phyloP scores from a whole-genome alignment of 257 asterid genomes.

The Solanum sparsipilum region DNA sequence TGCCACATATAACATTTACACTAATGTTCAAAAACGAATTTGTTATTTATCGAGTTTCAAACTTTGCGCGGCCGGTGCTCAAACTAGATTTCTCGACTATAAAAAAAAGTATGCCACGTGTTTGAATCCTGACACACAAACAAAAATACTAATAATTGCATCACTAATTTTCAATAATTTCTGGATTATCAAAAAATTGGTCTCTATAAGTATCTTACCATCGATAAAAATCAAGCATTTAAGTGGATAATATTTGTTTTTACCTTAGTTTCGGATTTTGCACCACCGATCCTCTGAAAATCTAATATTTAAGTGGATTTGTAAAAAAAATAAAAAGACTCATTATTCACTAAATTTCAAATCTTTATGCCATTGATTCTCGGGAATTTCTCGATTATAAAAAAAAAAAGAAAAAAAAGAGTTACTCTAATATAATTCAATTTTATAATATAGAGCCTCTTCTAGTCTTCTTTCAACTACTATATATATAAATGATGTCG shows the following conservation, averaged over 20 bases:
- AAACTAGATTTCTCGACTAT: neutral
- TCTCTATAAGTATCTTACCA: neutral
- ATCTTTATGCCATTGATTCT: fast-evolving
- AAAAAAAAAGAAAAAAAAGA: neutral
- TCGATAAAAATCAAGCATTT: neutral
- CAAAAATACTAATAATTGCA: neutral
- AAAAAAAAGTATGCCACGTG: neutral
- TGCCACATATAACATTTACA: neutral
- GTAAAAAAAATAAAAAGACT: too few species aligned
- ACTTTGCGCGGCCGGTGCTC: neutral
- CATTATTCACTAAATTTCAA: neutral
- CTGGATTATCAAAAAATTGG: neutral
- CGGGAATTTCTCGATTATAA: neutral
- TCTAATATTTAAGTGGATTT: neutral
- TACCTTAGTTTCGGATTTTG: neutral
- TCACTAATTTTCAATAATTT: neutral
- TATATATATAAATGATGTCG: neutral
- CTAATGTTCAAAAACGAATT: neutral
- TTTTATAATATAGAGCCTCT: neutral
- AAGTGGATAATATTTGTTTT: neutral
- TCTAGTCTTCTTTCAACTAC: neutral
- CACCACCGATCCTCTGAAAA: too few species aligned
- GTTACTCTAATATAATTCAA: neutral
- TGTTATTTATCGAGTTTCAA: neutral
- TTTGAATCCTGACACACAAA: neutral